Evolutionary conservation across 177 flowering plant species (phyloP).

Genomic region (Vitis hybrid): DNA sequence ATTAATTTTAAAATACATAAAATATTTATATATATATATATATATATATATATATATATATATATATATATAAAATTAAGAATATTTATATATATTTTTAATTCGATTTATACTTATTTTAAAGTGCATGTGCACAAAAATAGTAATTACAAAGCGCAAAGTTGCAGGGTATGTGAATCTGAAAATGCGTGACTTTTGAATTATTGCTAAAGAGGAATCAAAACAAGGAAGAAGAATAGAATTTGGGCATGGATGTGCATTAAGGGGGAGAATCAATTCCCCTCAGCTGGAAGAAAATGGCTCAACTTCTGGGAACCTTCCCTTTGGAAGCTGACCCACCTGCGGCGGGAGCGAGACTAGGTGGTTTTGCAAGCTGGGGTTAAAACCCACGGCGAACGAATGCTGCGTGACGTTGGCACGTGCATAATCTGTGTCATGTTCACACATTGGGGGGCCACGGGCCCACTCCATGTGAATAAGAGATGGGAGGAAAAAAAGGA

Average conservation of each 20-base stretch:
- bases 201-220: slow-evolving; percentile 28
- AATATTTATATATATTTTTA: too few relatives aligned
- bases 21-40: too few relatives aligned
- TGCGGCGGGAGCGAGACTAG: slow-evolving; percentile 12
- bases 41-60: too few relatives aligned
- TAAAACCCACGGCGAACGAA: background rate
- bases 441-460: background rate
- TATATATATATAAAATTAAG: too few relatives aligned
- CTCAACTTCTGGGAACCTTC: too few relatives aligned
- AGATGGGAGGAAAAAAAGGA: background rate
- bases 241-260: slow-evolving; percentile 32
- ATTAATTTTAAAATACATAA: too few relatives aligned
- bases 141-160: too few relatives aligned
- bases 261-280: slow-evolving; percentile 23
- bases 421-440: background rate
- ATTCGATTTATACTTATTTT: too few relatives aligned
- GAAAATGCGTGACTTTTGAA: slow-evolving; percentile 25
- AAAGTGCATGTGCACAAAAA: too few relatives aligned
- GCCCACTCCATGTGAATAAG: slow-evolving; percentile 1
- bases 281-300: background rate
- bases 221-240: slow-evolving; percentile 16
- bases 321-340: slow-evolving; percentile 2
- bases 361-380: slow-evolving; percentile 5
- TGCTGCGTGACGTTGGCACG: background rate
- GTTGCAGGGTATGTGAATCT: slow-evolving; percentile 26